These are phyloP conservation scores for Magnolia officinalis DNA, from an alignment of 164 flowering plant species.

Conservation along the genomic window DNA sequence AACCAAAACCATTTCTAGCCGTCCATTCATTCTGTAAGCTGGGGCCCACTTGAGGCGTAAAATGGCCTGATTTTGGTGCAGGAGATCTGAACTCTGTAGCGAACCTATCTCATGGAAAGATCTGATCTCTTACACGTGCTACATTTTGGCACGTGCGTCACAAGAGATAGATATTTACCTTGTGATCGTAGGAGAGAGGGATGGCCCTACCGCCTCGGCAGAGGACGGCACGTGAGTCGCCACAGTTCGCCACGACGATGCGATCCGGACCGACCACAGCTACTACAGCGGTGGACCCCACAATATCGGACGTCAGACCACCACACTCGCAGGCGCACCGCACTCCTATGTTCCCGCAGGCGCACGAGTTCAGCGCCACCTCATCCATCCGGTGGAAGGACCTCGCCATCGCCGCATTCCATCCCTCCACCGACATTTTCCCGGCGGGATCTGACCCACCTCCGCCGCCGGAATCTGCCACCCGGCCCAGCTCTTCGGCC, in stretches of 20 bases:
- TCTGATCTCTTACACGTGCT: too few species aligned
- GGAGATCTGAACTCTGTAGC: too few species aligned
- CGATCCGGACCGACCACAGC: conserved; percentile 30
- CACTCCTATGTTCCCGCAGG: conserved; percentile 25
- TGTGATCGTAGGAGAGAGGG: conserved; percentile 50
- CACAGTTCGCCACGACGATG: conserved; percentile 53
- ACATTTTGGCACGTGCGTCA: too few species aligned
- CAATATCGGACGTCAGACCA: conserved; percentile 26
- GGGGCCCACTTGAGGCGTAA: too few species aligned
- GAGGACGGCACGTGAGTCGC: conserved; percentile 66
- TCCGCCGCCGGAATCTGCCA: conserved; percentile 5
- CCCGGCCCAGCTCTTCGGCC: conserved; percentile 40
- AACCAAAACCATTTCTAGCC: too few species aligned
- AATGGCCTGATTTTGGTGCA: too few species aligned
- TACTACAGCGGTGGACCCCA: conserved; percentile 60
- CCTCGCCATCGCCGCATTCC: conserved; percentile 27
- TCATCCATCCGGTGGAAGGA: conserved; percentile 44
- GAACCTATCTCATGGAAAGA: too few species aligned
- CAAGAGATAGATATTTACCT: conserved; percentile 21
- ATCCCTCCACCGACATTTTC: conserved; percentile 11
- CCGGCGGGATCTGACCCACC: not conserved
- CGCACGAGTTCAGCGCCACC: conserved; percentile 30
- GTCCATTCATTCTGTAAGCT: too few species aligned
- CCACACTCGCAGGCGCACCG: conserved; percentile 27
- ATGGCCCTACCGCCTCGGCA: conserved; percentile 43